A percentile compares a stretch with the other conserved stretches of the same genome.
phyloP scores from a whole-genome alignment of 2,329 filamentous ascomycete genomes.

The Scolecobasidium constrictum region DNA sequence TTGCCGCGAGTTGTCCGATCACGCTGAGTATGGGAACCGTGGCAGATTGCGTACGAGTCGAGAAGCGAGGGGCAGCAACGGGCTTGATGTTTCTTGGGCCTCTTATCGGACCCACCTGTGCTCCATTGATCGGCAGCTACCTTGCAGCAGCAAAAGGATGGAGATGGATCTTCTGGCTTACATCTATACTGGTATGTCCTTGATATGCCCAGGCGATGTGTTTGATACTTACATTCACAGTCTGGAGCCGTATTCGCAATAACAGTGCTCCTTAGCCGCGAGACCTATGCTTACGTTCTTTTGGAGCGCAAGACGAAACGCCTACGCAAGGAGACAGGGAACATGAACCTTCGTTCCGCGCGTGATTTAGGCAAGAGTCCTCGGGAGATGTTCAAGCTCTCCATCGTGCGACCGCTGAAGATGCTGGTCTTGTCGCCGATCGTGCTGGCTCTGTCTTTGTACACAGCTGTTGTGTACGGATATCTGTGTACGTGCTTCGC shows the following conservation, averaged over 20 bases:
- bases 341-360: constrained; percentile 29
- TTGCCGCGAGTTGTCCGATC: constrained; percentile 4
- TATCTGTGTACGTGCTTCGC: constrained; percentile 17
- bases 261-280: constrained; percentile 30
- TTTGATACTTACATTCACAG: constrained; percentile 31
- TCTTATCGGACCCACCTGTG: constrained; percentile 1
- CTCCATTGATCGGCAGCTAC: constrained; percentile 28
- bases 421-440: constrained; percentile 26
- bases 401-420: constrained; percentile 29
- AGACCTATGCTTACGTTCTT: constrained; percentile 39
- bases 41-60: constrained; percentile 6
- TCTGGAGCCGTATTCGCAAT: not conserved
- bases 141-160: constrained; percentile 30
- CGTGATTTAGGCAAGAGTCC: constrained; percentile 25
- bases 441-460: constrained; percentile 23
- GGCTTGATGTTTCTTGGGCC: constrained; percentile 5
- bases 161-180: constrained; percentile 37
- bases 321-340: constrained; percentile 42
- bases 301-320: constrained; percentile 35
- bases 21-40: constrained; percentile 7
- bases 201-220: constrained; percentile 49
- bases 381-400: constrained; percentile 30
- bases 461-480: constrained; percentile 26
- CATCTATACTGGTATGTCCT: constrained; percentile 20
- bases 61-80: not conserved